Evolutionary conservation across 2,329 filamentous ascomycete species (phyloP), one percentile per base, ranked within the genome.

Genomic region (Fusarium euwallaceae): DNA sequence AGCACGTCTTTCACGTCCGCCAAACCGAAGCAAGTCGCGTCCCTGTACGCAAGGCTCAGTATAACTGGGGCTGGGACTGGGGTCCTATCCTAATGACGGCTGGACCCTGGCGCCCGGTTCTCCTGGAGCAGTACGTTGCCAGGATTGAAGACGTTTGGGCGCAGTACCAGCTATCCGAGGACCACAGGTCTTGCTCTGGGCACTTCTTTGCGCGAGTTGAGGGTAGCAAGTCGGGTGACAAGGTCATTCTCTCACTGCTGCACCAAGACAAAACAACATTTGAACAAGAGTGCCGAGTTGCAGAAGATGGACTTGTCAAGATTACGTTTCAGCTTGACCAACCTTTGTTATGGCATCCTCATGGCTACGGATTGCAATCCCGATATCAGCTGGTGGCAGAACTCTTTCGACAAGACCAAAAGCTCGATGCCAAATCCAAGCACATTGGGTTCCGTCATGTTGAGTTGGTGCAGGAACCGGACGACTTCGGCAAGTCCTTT

Each of bases 31-130:
- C 59, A 29, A 41, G 45, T 17, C 59, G 59, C 16, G 37, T 61
- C n/a, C 70, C 76, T 4, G 76, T 81, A 0, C 84, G 91, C 27
- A 93, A 93, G 78, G 89, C 91, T 2, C 91, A 93, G 80, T 93
- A 91, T 75, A 88, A 92, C 75, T 93, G 90, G 90, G 91, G 92
- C 9, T 93, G 91, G 91, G 91, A 93, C 77, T 93, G 91, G 91
- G 91, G 91, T 0, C 91, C 91, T 2, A 86, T 91, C 12, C 76
- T 92, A 63, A 86, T 91, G 80, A 91, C 90, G 1, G 87, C 87
- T 11, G 91, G 91, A 0, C 89, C 90, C 4, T 95, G 93, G 92
- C 89, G 89, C 73, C 88, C 90, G 2, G 87, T 95, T 4, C 87
- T 87, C 20, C 81, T 95, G 4, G 92, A 95, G 80, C 87, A 87